Evolutionary conservation across 164 flowering plant genomes (phyloP).

Genomic region (Macadamia tetraphylla): DNA sequence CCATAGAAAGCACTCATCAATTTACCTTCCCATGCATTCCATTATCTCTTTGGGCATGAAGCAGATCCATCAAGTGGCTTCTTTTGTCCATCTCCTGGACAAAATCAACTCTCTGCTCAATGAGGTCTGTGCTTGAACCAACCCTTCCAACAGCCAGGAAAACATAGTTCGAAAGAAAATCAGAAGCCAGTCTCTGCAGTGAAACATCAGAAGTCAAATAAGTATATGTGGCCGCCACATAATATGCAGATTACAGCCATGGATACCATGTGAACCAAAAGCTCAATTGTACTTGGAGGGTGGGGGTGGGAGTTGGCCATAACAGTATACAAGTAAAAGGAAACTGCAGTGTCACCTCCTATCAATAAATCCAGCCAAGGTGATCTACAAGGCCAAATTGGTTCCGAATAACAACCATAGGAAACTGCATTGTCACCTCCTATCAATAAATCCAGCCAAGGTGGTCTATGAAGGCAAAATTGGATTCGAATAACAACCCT

Average conservation of each 20-base stretch:
- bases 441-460: no score
- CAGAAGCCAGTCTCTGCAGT: constrained; percentile 50
- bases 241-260: neutral
- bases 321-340: no score
- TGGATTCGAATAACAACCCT: no score
- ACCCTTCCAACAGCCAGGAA: constrained; percentile 58
- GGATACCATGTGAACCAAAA: neutral
- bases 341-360: no score
- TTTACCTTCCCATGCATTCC: constrained; percentile 16
- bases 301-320: no score
- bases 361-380: no score
- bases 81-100: constrained; percentile 46
- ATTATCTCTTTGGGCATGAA: constrained; percentile 27
- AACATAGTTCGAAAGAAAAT: constrained; percentile 51
- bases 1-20: no score
- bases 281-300: no score
- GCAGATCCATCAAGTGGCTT: constrained; percentile 38
- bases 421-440: no score
- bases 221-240: neutral
- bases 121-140: constrained; percentile 57
- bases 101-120: constrained; percentile 45
- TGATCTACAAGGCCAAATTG: no score
- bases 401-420: no score
- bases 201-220: neutral
- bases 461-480: no score